A percentile compares a stretch with the other conserved stretches of the same genome.
phyloP scores from a whole-genome alignment of 2,329 filamentous ascomycete genomes.

The Chaetomiaceae sp. region DNA sequence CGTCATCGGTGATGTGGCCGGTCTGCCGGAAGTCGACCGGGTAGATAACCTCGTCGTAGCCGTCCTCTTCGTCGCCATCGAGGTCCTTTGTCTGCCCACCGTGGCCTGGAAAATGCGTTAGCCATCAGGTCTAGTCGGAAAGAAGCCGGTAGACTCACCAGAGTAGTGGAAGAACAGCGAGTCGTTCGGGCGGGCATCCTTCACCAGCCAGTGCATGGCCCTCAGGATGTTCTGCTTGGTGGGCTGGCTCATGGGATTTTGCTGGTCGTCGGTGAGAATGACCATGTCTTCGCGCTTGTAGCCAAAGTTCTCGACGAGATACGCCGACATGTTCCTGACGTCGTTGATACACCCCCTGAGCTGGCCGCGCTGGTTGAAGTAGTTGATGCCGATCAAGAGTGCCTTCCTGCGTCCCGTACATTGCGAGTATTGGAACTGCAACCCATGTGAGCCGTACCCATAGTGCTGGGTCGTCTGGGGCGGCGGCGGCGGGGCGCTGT shows the following conservation, averaged over 20 bases:
- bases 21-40: constrained; percentile 74
- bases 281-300: constrained; percentile 98
- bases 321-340: constrained; percentile 93
- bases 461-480: constrained; percentile 65
- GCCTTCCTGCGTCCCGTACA: constrained; percentile 88
- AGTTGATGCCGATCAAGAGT: constrained; percentile 90
- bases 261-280: constrained; percentile 90
- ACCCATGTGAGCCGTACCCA: constrained; percentile 70
- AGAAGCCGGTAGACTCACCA: constrained; percentile 47
- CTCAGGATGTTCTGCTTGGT: constrained; percentile 92
- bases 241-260: constrained; percentile 94
- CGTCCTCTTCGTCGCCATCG: constrained; percentile 76
- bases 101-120: constrained; percentile 49
- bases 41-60: constrained; percentile 79
- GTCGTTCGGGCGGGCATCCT: constrained; percentile 87
- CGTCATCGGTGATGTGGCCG: constrained; percentile 79
- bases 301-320: constrained; percentile 81
- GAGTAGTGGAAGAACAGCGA: constrained; percentile 98
- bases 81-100: constrained; percentile 77
- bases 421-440: constrained; percentile 85
- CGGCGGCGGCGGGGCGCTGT: constrained; percentile 59
- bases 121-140: neutral
- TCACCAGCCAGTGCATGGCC: constrained; percentile 97
- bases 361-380: constrained; percentile 88
- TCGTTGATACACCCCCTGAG: constrained; percentile 94